Base-by-base conservation (phyloP, 2,329 filamentous ascomycete genomes). In the Talaromyces sp. region DNA sequence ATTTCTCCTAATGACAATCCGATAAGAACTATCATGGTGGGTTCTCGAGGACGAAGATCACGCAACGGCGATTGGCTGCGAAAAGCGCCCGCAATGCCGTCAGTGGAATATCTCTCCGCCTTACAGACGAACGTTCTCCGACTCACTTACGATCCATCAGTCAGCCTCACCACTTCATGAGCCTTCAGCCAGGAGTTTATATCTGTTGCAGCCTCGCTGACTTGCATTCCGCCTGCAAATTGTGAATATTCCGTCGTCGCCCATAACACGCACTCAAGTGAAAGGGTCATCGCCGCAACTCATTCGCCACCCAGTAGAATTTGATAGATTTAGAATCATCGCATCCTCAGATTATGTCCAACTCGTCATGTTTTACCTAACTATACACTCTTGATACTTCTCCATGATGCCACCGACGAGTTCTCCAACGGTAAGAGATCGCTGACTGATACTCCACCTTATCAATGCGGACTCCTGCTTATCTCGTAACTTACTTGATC, bases 341-440 rank as follows among this genome's bases (percentile, higher is more conserved):
- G 31, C 33, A 39, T 39, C 31, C 27, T 50, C 22, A 47, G 41
- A 31, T 24, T 50, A 61, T 61, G 45, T 61, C 31, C 60, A 60
- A 35, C 57, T 37, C 39, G 41, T 47, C 41, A 43, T 62, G 47
- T 61, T 41, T 47, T 62, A 59, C 64, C 60, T 67, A 64, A 65
- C 63, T 57, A 39, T 48, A 60, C 37, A 47, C 31, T 31, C 37
- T 52, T 63, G 54, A 62, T 57, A 35, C n/a, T 56, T 13, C 58
- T 39, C 54, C 61, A 70, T 68, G 67, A 80, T 79, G 77, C 78
- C 79, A 68, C 79, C 79, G 68, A 77, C 74, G 68, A 81, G 80
- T 72, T 76, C 78, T 63, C 77, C 78, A 62, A 75, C 74, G 70
- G 79, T 81, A 77, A 67, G 78, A 72, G 64, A 57, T 31, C 45